Base-by-base conservation (phyloP, 331 rosid species). In the Stylosanthes scabra region DNA sequence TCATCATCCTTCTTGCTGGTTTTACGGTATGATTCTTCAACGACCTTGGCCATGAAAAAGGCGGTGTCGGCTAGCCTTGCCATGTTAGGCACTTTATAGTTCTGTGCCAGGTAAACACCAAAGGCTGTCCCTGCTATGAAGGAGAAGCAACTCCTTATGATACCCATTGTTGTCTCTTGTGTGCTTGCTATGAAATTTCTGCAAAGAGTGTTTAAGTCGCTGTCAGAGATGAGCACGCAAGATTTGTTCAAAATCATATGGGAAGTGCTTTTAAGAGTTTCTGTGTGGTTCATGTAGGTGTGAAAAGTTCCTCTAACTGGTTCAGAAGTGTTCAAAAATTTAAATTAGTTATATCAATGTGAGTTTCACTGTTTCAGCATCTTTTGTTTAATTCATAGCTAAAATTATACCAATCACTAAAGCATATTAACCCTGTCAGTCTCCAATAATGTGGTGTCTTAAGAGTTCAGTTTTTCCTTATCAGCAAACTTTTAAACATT, bases 21-120 rank as follows among this genome's bases (percentile, higher is more conserved):
- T 61, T 89, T 91, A 46, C 97, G 96, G 73, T 89, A 89, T 55
- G 69, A 72, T 73, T 86, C 96, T 76, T 91, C 97, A 0, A 86
- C 34, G 44, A 81, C 67, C 78, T 80, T 89, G 20, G 87, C 96
- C 82, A 81, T 86, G 72, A 86, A 80, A 52, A 85, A 34, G 10
- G 91, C 87, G 9, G 91, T 85, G 74, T 85, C 80, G 12, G 82
- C 87, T 51, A 92, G 88, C 92, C 85, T 92, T 49, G 8, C 81
- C 63, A 88, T 59, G 47, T 86, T 79, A 11, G 97, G 90, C 68
- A 90, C 88, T 77, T 78, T 50, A 86, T 88, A 90, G 74, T 86
- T 88, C 78, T 88, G 91, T 41, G 89, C 89, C 56, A 82, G 9
- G 57, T 87, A 87, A 46, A 87, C 82, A 13, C 91, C 91, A 47